Conservation (phyloP, 495 filamentous ascomycete genomes). For the Hyaloscypha hepaticicola region DNA sequence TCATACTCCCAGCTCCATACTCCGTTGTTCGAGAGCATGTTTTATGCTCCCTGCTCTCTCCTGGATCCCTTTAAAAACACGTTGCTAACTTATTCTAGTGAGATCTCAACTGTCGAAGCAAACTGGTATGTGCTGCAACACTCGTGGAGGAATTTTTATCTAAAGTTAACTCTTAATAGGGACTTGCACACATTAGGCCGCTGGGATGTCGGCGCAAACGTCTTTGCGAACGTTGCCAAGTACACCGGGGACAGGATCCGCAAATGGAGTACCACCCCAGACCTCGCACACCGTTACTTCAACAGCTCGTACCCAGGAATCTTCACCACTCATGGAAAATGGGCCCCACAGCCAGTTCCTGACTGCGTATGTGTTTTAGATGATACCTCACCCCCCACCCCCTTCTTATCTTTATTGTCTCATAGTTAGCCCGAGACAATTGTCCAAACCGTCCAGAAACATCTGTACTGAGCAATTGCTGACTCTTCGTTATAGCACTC, state of each 20-base stretch:
- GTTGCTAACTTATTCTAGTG: no score
- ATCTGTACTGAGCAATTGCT: no score
- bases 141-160: neutral
- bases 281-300: constrained; percentile 40
- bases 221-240: constrained; percentile 45
- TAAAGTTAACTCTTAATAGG: neutral
- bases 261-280: constrained; percentile 28
- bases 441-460: no score
- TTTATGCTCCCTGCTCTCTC: no score
- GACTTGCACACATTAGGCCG: constrained; percentile 40
- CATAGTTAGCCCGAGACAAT: no score
- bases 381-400: no score
- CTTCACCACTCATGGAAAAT: constrained; percentile 36
- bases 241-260: constrained; percentile 42
- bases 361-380: no score
- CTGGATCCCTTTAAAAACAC: no score
- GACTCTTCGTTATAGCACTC: no score
- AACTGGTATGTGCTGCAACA: constrained; percentile 40
- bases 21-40: no score
- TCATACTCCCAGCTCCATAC: no score
- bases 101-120: constrained; percentile 60
- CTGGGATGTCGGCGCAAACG: constrained; percentile 55
- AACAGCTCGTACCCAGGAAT: constrained; percentile 50
- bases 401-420: no score
- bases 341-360: constrained; percentile 34